Percentiles rank a stretch among this genome's conserved stretches.
phyloP scores from a whole-genome alignment of 768 basidiomycete species.

The Sutorius australiensis region DNA sequence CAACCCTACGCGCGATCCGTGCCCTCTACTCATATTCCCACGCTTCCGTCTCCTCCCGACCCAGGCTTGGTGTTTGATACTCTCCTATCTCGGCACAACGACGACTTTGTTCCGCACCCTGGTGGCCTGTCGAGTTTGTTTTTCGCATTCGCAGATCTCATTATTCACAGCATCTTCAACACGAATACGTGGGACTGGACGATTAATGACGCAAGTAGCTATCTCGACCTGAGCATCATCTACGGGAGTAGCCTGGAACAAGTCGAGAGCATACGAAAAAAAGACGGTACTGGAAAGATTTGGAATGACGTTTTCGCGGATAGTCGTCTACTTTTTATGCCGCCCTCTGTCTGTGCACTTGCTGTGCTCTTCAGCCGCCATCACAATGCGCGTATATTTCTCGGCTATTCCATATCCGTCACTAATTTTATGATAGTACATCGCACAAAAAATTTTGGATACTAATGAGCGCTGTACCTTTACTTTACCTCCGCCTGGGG shows the following conservation, averaged over 20 bases:
- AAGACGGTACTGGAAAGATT: conserved; percentile 66
- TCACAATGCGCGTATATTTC: conserved; percentile 54
- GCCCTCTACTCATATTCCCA: conserved; percentile 42
- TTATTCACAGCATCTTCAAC: conserved; percentile 73
- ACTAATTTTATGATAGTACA: conserved; percentile 44
- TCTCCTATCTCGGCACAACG: conserved; percentile 43
- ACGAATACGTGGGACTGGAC: conserved; percentile 45
- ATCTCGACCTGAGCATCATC: conserved; percentile 71
- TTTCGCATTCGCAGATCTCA: conserved; percentile 75
- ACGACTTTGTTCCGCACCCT: conserved; percentile 50
- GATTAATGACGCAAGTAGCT: conserved; percentile 65
- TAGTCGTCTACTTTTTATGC: conserved; percentile 61
- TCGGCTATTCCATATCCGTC: not conserved
- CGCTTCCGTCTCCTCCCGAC: conserved; percentile 54
- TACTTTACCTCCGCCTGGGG: conserved; percentile 15
- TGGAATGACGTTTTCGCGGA: conserved; percentile 71
- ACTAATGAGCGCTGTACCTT: conserved; percentile 65
- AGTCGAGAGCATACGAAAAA: conserved; percentile 49
- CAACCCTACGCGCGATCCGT: conserved; percentile 69
- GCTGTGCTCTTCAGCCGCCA: conserved; percentile 68
- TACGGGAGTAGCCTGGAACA: conserved; percentile 58
- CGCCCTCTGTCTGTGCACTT: conserved; percentile 65
- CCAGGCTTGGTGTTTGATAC: conserved; percentile 68
- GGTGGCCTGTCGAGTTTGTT: conserved; percentile 70
- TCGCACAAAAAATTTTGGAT: conserved; percentile 60